Percentiles rank a stretch among this genome's conserved stretches.
phyloP scores from a whole-genome alignment of 495 filamentous ascomycete species.

The Wilcoxina mikolae region DNA sequence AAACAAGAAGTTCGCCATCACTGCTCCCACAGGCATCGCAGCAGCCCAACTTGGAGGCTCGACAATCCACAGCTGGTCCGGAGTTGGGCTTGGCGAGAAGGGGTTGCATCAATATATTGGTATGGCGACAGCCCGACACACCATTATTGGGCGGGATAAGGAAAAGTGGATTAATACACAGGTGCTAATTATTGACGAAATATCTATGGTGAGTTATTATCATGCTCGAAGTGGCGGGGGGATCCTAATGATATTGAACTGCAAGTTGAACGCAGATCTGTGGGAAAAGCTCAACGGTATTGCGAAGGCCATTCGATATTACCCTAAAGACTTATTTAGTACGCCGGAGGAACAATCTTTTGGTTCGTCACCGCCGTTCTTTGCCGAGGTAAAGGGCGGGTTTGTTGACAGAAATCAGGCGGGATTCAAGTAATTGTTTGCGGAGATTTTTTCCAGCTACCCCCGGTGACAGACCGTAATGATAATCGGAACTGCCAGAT shows the following conservation, averaged over 20 bases:
- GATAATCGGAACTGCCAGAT: too few species aligned
- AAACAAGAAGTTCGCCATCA: slow-evolving; percentile 13
- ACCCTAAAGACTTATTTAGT: slow-evolving; percentile 16
- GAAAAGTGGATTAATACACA: slow-evolving; percentile 10
- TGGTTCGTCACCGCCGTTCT: neutral
- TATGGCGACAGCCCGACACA: neutral
- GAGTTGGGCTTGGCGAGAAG: slow-evolving; percentile 23
- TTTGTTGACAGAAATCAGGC: slow-evolving; percentile 7
- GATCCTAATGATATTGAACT: neutral
- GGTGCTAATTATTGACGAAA: slow-evolving; percentile 25
- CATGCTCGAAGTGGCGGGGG: neutral
- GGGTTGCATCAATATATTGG: neutral
- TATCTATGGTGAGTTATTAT: slow-evolving; percentile 22
- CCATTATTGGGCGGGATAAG: neutral
- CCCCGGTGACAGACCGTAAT: too few species aligned
- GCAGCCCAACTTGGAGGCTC: slow-evolving; percentile 15
- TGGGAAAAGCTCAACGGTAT: slow-evolving; percentile 21
- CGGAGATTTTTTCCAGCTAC: slow-evolving; percentile 28
- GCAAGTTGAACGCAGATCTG: slow-evolving; percentile 21
- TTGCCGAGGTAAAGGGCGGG: too few species aligned
- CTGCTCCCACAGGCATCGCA: slow-evolving; percentile 26
- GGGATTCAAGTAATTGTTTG: slow-evolving; percentile 26
- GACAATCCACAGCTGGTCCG: slow-evolving; percentile 25
- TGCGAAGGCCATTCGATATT: neutral
- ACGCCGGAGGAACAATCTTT: neutral